A percentile compares a stretch with the other conserved stretches of the same genome.
phyloP scores from a whole-genome alignment of 1,284 basidiomycete genomes.

The Omphalotus olearius region DNA sequence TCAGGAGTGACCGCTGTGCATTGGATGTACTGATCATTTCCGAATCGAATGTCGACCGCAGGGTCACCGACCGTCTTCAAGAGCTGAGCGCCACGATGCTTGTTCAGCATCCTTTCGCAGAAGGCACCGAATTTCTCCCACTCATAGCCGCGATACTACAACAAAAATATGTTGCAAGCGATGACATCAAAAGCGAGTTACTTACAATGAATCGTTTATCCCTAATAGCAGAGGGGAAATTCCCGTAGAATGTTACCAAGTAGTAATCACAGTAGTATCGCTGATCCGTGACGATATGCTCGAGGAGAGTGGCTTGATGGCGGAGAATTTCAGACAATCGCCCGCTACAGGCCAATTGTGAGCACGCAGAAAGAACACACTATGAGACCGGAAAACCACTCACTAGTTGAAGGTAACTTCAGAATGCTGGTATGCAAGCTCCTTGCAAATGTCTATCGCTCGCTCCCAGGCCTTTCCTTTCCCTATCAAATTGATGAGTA shows the following conservation, averaged over 20 bases:
- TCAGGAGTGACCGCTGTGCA: constrained; percentile 85
- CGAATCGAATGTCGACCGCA: constrained; percentile 75
- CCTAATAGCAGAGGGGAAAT: constrained; percentile 79
- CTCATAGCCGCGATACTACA: constrained; percentile 84
- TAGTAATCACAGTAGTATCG: constrained; percentile 92
- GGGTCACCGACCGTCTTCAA: constrained; percentile 77
- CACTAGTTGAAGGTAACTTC: constrained; percentile 87
- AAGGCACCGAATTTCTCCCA: constrained; percentile 88
- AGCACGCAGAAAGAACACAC: constrained; percentile 6
- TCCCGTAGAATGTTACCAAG: constrained; percentile 90
- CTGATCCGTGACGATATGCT: constrained; percentile 79
- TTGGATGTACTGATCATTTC: constrained; percentile 85
- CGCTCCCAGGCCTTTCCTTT: constrained; percentile 97
- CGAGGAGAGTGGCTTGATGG: constrained; percentile 80
- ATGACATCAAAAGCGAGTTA: constrained; percentile 11
- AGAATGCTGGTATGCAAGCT: constrained; percentile 81
- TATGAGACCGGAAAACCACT: constrained; percentile 22
- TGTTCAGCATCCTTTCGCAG: constrained; percentile 90
- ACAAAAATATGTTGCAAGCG: constrained; percentile 9
- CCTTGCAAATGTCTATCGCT: constrained; percentile 90
- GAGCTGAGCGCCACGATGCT: constrained; percentile 85
- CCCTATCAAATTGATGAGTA: constrained; percentile 39
- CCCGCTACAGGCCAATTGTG: constrained; percentile 36
- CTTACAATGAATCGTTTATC: constrained; percentile 85
- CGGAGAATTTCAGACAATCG: constrained; percentile 82